phyloP scores from a whole-genome alignment of 108 stramenopile species.

The Licmophora abbreviata region DNA sequence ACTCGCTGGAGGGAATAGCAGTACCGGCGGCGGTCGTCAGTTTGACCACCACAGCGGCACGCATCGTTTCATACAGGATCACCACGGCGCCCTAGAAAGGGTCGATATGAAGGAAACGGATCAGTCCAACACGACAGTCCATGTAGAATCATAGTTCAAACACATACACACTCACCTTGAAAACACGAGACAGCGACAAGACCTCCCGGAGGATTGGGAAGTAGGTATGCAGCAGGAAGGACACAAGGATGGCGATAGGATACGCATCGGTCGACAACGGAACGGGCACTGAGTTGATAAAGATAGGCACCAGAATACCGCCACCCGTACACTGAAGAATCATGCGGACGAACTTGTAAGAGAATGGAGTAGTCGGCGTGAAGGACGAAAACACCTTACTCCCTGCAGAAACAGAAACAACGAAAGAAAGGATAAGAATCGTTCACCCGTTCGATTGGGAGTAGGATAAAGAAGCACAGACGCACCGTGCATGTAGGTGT shows the following conservation, averaged over 20 bases:
- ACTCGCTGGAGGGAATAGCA: conserved; percentile 57
- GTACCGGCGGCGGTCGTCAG: conserved; percentile 46
- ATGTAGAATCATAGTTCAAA: too few relatives aligned
- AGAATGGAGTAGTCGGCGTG: conserved; percentile 22
- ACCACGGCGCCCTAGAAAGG: background rate
- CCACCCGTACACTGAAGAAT: conserved; percentile 78
- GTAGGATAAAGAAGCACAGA: background rate
- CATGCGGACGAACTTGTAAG: conserved; percentile 70
- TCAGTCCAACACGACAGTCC: background rate
- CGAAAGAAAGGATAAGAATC: background rate
- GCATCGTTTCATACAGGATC: conserved; percentile 60
- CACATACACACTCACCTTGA: conserved; percentile 25
- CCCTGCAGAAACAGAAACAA: conserved; percentile 17
- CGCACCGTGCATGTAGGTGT: conserved; percentile 68
- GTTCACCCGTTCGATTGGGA: background rate
- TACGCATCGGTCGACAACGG: conserved; percentile 74
- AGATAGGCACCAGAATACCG: conserved; percentile 82
- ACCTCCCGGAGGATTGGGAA: conserved; percentile 78
- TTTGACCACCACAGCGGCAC: conserved; percentile 70
- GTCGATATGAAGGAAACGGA: background rate
- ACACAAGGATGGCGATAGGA: conserved; percentile 61
- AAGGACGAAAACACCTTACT: conserved; percentile 62
- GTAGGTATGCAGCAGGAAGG: conserved; percentile 63
- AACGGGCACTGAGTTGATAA: conserved; percentile 75
- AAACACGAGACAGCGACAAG: conserved; percentile 32